Evolutionary conservation across 2,329 filamentous ascomycete species (phyloP), one percentile per base, ranked within the genome.

Genomic region (Cladosporium sp.): DNA sequence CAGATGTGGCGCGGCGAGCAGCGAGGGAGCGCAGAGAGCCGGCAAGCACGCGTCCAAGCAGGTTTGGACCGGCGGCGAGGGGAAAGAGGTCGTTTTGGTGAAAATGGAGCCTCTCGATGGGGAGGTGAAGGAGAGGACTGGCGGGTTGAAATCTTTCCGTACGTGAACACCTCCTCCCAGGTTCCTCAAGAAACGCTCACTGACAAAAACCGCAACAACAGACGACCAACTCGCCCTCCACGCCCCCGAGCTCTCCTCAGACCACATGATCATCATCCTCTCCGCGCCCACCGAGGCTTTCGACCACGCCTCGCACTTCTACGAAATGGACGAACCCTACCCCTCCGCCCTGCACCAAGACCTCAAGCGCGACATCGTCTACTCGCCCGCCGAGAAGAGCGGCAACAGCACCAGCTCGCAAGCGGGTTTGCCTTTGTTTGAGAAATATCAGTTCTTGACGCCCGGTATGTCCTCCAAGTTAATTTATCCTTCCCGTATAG

Each of bases 371-470:
- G 77, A 82, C 58, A 68, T 77, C 15, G 57, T 71, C 32, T 44
- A 39, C 43, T 42, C 55, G 57, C 64, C 68, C 50, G 22, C n/a
- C n/a, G 53, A 62, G 56, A 47, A 57, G 48, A 38, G 40, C 48
- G 15, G 45, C 17, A 22, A 50, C 18, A 49, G 56, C 47, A 49
- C 43, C 38, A 38, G 54, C 36, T 42, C 54, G 42, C 60, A 68
- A 40, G 57, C 58, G 12, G 75, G 69, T 30, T 68, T 77, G 24
- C 76, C 82, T 3, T 70, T 95, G 38, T 97, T 99, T 62, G 87
- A 95, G 71, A 90, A 88, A 69, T 99, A 99, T 69, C 87, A 96
- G 67, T 97, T 91, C 73, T 86, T 99, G 60, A 92, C 86, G 9
- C 89, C 90, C 63, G 89, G 89, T 92, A 72, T 61, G 79, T 73